A percentile compares a stretch with the other conserved stretches of the same genome.
phyloP scores from a whole-genome alignment of 2,329 filamentous ascomycete species.

The Aureobasidium sp. region DNA sequence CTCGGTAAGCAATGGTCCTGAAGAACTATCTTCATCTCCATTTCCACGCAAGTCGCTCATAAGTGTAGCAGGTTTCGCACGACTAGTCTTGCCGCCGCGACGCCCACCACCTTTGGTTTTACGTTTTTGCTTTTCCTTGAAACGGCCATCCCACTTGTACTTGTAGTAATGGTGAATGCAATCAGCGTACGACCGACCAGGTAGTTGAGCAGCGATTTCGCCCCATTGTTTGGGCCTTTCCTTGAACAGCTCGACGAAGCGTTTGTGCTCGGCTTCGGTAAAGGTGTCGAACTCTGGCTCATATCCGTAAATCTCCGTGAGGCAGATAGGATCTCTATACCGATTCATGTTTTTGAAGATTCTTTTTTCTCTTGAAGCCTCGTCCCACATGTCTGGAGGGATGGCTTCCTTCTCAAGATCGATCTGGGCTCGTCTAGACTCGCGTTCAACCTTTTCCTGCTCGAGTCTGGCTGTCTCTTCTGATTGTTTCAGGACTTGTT shows the following conservation, averaged over 20 bases:
- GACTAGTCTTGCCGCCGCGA: slow-evolving; percentile 42
- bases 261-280: slow-evolving; percentile 57
- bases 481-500: slow-evolving; percentile 63
- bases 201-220: slow-evolving; percentile 59
- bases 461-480: slow-evolving; percentile 63
- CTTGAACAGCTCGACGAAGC: slow-evolving; percentile 66
- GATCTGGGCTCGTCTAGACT: slow-evolving; percentile 57
- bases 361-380: slow-evolving; percentile 49
- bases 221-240: slow-evolving; percentile 78
- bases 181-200: slow-evolving; percentile 62
- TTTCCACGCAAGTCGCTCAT: slow-evolving; percentile 52
- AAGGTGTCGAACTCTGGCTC: slow-evolving; percentile 68
- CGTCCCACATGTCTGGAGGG: slow-evolving; percentile 60
- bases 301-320: slow-evolving; percentile 62
- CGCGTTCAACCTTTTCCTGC: slow-evolving; percentile 44
- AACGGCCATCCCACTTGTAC: slow-evolving; percentile 63
- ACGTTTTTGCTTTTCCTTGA: slow-evolving; percentile 50
- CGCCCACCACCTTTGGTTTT: slow-evolving; percentile 27
- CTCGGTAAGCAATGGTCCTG: slow-evolving; percentile 35
- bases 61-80: slow-evolving; percentile 44
- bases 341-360: slow-evolving; percentile 59
- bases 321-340: slow-evolving; percentile 53
- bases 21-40: slow-evolving; percentile 30
- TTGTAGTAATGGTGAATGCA: slow-evolving; percentile 84
- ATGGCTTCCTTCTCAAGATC: slow-evolving; percentile 69